Evolutionary conservation across 2,329 filamentous ascomycete genomes (phyloP), one percentile per base, ranked within the genome.

Genomic region (Emergomyces pasteurianus): DNA sequence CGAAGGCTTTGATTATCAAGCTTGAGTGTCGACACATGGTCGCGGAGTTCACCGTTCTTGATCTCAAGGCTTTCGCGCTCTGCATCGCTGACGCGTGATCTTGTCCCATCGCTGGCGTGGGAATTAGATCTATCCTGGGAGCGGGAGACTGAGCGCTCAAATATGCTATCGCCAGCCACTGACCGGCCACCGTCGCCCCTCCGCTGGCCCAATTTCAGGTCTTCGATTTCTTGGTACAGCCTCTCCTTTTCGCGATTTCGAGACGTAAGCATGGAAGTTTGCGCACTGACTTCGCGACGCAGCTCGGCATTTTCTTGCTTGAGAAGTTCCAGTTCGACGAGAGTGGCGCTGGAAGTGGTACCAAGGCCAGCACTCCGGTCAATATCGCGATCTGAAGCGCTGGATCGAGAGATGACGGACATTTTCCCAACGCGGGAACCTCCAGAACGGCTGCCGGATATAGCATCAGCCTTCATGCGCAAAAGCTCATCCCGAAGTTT

Each of bases 181-280:
- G 83, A 86, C 61, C 80, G 76, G 69, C 66, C 82, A 59, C 72
- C 73, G 63, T 84, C 88, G 36, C 84, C 84, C 64, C 90, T 86
- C 60, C 91, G 86, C 65, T 91, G 87, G 1, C 88, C 85, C 68
- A 97, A 85, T 75, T 97, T 99, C 64, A 99, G 80, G 63, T 96
- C 92, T 74, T 99, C 94, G 64, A 97, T 97, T 72, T 99, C 92
- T 71, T 96, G 90, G 73, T 97, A 95, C 9, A 99, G 80, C 5
- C 91, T 85, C 71, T 97, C 92, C 71, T 96, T 95, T 71, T 99
- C 94, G 31, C 91, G 88, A 70, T 96, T 96, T 28, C 94, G 84
- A 42, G 94, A 97, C 0, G 92, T 96, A 40, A 99, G 82, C 90
- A 99, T 97, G 0, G 92, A 96, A 0, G 92, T 95, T 72, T 99